Evolutionary conservation across 2,329 filamentous ascomycete genomes (phyloP), one percentile per base, ranked within the genome.

Genomic region (Lasiodiplodia hormozganensis): DNA sequence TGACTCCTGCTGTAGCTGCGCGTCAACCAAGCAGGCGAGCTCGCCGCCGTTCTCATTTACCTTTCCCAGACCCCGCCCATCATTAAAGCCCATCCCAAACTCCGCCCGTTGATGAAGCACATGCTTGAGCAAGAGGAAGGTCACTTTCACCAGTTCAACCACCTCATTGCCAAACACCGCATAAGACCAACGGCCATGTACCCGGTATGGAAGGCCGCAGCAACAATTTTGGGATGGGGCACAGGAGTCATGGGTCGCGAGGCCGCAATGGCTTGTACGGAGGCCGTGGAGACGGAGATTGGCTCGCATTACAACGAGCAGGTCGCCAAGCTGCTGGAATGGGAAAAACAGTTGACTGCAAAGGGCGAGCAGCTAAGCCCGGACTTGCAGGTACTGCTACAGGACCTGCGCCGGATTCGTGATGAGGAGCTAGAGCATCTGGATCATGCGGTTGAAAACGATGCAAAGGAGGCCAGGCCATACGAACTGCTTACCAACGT

Each of bases 251-350:
- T 99, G 86, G 94, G 96, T 0, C 88, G 93, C 60, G 94, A 98
- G 81, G 94, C 95, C 2, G 95, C 96, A 43, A 99, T 99, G 96
- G 96, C 96, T 14, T 99, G 96, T 78, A 98, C 96, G 0, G 96
- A 99, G 81, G 96, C 96, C 1, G 95, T 99, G 1, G 96, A 99
- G 85, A 99, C 95, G 7, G 96, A 98, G 83, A 99, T 99, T 71
- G 96, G 96, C 2, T 89, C 89, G 34, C 96, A 99, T 82, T 99
- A 99, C 79, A 98, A 98, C 78, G 89, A 89, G 71, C 96, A 99
- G 82, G 93, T 99, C 52, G 85, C 93, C 31, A 87, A 88, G 65
- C 82, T 99, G 73, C 80, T 98, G 49, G 90, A 91, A 70, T 97
- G 97, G 90, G 87, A 93, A 68, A 84, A 87, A 8, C 87, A 90